A percentile compares a stretch with the other conserved stretches of the same genome.
Conservation (phyloP, 225 moss, liverwort and hornwort genomes). For the Pseudoscleropodium purum region DNA sequence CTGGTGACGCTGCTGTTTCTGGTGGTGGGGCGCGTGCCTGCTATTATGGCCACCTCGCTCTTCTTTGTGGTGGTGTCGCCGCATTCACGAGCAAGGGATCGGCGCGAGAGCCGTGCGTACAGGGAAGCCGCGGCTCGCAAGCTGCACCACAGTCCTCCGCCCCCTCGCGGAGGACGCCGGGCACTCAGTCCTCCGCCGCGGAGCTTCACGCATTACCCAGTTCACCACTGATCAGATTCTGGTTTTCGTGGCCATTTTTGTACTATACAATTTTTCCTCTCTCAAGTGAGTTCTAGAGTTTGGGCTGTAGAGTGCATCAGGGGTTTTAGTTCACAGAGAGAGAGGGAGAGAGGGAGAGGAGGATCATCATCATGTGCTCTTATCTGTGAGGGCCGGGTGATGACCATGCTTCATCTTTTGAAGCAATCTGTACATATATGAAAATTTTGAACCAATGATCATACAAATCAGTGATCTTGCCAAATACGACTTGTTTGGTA, state of each 20-base stretch:
- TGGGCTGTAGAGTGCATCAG: neutral
- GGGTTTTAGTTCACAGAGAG: neutral
- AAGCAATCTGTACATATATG: slow-evolving; percentile 2
- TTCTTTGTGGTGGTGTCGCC: slow-evolving; percentile 26
- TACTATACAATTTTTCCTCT: slow-evolving; percentile 1
- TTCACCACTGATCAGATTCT: neutral
- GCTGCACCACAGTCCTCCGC: slow-evolving; percentile 6
- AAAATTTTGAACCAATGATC: neutral
- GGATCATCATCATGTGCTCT: slow-evolving; percentile 31
- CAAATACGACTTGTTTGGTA: neutral
- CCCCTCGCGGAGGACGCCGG: neutral
- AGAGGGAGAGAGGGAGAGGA: neutral
- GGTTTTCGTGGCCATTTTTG: neutral
- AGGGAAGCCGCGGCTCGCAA: slow-evolving; percentile 27
- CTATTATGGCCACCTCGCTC: slow-evolving; percentile 38
- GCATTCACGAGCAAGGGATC: slow-evolving; percentile 1
- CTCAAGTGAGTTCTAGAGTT: neutral
- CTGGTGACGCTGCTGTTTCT: slow-evolving; percentile 34
- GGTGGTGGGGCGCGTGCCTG: slow-evolving; percentile 27
- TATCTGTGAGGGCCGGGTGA: slow-evolving; percentile 8
- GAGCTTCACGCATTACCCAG: neutral
- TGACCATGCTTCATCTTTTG: neutral
- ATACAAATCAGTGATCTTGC: neutral
- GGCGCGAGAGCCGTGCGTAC: slow-evolving; percentile 9
- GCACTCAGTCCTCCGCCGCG: neutral